These are phyloP conservation scores for Cryphonectria carpinicola DNA, from an alignment of 2,329 filamentous ascomycete genomes.

Conservation along the genomic window DNA sequence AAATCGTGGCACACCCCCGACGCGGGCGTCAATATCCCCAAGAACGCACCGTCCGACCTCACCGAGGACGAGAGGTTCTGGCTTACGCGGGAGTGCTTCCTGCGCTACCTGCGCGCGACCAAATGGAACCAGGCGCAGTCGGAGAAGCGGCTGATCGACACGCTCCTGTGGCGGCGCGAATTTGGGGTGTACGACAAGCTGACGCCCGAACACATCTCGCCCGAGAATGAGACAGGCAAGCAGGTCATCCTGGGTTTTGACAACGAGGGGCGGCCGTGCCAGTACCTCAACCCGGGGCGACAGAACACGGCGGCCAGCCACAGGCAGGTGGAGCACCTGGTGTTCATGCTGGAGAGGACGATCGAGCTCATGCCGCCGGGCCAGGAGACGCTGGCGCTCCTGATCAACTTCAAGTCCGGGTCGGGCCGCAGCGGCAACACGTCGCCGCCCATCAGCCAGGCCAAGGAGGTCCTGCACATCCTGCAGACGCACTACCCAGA, in stretches of 20 bases:
- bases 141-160: constrained; percentile 77
- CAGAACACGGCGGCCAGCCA: constrained; percentile 91
- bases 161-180: constrained; percentile 85
- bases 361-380: constrained; percentile 86
- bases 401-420: constrained; percentile 89
- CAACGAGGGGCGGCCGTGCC: constrained; percentile 80
- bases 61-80: constrained; percentile 83
- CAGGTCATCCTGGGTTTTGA: constrained; percentile 90
- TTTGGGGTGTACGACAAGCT: constrained; percentile 76
- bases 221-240: constrained; percentile 96
- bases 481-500: constrained; percentile 97
- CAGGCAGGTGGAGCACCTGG: constrained; percentile 88
- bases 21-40: constrained; percentile 34
- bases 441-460: constrained; percentile 72
- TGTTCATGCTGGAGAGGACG: constrained; percentile 92
- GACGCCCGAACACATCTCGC: constrained; percentile 84
- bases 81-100: constrained; percentile 87
- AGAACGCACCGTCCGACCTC: constrained; percentile 67
- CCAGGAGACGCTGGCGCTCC: constrained; percentile 82
- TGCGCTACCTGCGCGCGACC: constrained; percentile 90
- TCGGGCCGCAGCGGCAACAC: constrained; percentile 75
- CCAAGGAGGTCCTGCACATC: constrained; percentile 84
- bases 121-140: constrained; percentile 84
- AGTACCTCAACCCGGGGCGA: constrained; percentile 85
- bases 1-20: constrained; percentile 59